phyloP scores from a whole-genome alignment of 2,329 filamentous ascomycete species.

The Nothophaeocryptopus gaeumannii region DNA sequence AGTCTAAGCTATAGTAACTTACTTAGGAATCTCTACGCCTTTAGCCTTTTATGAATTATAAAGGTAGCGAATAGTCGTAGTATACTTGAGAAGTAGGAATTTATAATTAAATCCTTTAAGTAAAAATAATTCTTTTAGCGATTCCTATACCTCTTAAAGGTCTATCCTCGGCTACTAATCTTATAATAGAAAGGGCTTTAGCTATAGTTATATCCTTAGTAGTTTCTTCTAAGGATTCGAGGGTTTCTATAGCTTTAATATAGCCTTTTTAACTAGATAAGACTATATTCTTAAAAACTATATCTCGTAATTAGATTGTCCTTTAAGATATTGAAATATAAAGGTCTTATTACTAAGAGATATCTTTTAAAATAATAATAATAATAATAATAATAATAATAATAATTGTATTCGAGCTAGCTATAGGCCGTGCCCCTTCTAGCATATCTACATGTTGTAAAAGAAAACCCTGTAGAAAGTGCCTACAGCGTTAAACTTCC shows the following conservation, averaged over 20 bases:
- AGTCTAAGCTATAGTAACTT: no score
- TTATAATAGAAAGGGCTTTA: no score
- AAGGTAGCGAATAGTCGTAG: not conserved
- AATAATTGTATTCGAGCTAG: no score
- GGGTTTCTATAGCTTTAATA: not conserved
- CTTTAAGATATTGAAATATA: not conserved
- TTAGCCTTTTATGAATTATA: slow-evolving; percentile 1
- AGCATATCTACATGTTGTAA: no score
- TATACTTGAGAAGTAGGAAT: slow-evolving; percentile 1
- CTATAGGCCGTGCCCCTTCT: no score
- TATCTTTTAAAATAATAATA: not conserved
- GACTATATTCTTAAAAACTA: not conserved
- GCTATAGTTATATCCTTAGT: not conserved
- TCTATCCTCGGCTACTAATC: no score
- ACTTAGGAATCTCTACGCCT: not conserved
- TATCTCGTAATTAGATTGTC: not conserved
- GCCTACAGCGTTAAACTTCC: no score
- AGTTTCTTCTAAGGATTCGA: not conserved
- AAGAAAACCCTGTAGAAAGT: no score
- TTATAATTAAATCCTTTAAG: slow-evolving; percentile 5
- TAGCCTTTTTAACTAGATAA: not conserved
- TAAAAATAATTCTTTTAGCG: slow-evolving; percentile 1
- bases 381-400: no score
- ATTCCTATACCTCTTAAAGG: not conserved
- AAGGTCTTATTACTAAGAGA: not conserved